These are phyloP conservation scores for Saksenaea vasiformis DNA, from an alignment of 371 early-diverging fungal genomes.

Conservation along the genomic window DNA sequence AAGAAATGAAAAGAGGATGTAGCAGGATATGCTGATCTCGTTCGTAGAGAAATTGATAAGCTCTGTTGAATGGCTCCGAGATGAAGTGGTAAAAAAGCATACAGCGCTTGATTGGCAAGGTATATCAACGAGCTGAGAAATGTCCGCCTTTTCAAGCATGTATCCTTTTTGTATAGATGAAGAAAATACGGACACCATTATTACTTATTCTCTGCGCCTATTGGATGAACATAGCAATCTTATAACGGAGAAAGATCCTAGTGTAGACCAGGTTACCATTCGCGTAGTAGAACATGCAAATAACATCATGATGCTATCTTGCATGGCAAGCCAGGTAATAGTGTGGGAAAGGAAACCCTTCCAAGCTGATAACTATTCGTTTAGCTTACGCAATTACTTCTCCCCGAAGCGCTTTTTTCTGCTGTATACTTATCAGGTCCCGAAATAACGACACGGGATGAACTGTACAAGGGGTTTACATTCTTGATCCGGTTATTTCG, in stretches of 20 bases:
- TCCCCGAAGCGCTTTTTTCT: constrained; percentile 46
- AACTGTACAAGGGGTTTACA: constrained; percentile 36
- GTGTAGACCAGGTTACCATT: constrained; percentile 37
- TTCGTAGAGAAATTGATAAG: constrained; percentile 20
- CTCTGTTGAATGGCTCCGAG: constrained; percentile 41
- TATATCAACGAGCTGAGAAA: background rate
- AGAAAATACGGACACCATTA: constrained; percentile 42
- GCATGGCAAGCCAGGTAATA: constrained; percentile 47
- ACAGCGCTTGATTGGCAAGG: constrained; percentile 49
- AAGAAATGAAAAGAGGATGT: too few species aligned
- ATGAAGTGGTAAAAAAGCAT: constrained; percentile 29
- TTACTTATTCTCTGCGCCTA: constrained; percentile 37
- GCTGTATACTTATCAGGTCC: constrained; percentile 40
- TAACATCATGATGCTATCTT: constrained; percentile 51
- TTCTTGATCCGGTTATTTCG: constrained; percentile 47
- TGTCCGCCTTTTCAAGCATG: too few species aligned
- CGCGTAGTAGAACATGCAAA: constrained; percentile 53
- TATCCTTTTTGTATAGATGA: constrained; percentile 16
- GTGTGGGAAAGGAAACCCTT: too few species aligned
- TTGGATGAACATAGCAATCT: constrained; percentile 42
- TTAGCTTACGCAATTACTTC: constrained; percentile 37
- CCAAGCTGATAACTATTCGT: background rate
- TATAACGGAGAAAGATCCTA: constrained; percentile 35
- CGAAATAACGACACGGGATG: constrained; percentile 16
- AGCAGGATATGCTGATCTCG: background rate